Evolutionary conservation across 2,329 filamentous ascomycete genomes (phyloP), one percentile per base, ranked within the genome.

Genomic region (Lecanicillium sp.): DNA sequence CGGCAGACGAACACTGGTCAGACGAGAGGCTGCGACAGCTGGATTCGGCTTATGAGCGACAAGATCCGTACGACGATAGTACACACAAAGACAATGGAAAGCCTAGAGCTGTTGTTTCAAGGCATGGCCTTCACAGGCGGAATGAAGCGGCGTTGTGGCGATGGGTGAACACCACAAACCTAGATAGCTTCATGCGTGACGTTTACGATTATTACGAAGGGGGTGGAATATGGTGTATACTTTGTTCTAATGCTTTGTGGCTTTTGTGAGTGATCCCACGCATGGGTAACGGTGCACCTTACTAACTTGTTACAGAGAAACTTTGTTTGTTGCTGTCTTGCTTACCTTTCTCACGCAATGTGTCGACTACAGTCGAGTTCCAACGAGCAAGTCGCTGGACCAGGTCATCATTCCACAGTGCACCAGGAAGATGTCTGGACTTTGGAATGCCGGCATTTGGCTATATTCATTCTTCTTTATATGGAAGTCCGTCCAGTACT

Each of bases 151-250:
- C 89, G 4, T 77, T 94, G 67, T 96, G 87, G 82, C 77, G 86
- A 61, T 96, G 89, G 85, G 86, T 86, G 39, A 95, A 95, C 53
- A 86, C 92, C 41, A 79, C 85, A 28, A 92, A 94, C 54, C 68
- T 96, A 38, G 89, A 96, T 60, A 82, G 79, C 51, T 96, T 95
- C 57, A 79, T 95, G 54, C 75, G 78, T 40, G 84, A 78, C 45
- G 86, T 94, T 4, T 96, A 96, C 57, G 73, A 84, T 47, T 96
- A 95, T 60, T 95, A 85, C 53, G 69, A 83, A 37, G 84, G 83
- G 2, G 83, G 87, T 46, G 89, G 89, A 0, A 78, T 94, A 28
- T 88, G 81, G 74, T 94, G 86, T 41, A 94, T 95, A 39, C 55
- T 92, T 10, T 71, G 90, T 29, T 77, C 80, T 41, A 77, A 85